These are phyloP conservation scores for Metarhizium rileyi DNA, from an alignment of 2,329 filamentous ascomycete species.

Conservation along the genomic window DNA sequence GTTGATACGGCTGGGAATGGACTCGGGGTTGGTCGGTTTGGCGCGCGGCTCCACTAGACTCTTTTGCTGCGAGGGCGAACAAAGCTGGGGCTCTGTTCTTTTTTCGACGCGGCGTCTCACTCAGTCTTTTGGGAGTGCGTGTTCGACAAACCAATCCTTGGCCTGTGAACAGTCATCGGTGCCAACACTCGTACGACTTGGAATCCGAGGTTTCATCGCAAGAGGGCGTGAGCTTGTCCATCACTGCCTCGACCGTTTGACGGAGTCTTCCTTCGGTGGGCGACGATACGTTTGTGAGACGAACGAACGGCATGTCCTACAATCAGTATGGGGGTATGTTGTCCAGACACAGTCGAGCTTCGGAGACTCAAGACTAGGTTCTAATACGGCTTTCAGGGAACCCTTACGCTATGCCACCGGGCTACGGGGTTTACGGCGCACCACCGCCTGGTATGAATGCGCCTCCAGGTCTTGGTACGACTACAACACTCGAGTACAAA, in stretches of 20 bases:
- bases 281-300: not conserved
- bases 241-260: no score
- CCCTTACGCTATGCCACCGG: constrained; percentile 66
- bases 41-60: not conserved
- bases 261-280: not conserved
- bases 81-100: not conserved
- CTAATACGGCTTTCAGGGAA: constrained; percentile 19
- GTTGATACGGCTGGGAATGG: constrained; percentile 14
- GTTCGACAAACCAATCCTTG: not conserved
- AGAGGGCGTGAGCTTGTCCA: not conserved
- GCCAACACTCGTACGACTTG: not conserved
- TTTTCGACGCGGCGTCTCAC: not conserved
- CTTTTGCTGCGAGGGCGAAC: not conserved
- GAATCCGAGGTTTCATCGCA: not conserved
- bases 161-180: not conserved
- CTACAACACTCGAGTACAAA: not conserved
- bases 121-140: not conserved
- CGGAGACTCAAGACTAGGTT: not conserved
- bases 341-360: no score
- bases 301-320: constrained; percentile 38
- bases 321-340: constrained; percentile 49
- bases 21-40: not conserved
- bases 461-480: constrained; percentile 74
- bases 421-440: constrained; percentile 59
- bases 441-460: constrained; percentile 60